Conservation (phyloP, 1,284 basidiomycete species). For the Termitomyces sp. region DNA sequence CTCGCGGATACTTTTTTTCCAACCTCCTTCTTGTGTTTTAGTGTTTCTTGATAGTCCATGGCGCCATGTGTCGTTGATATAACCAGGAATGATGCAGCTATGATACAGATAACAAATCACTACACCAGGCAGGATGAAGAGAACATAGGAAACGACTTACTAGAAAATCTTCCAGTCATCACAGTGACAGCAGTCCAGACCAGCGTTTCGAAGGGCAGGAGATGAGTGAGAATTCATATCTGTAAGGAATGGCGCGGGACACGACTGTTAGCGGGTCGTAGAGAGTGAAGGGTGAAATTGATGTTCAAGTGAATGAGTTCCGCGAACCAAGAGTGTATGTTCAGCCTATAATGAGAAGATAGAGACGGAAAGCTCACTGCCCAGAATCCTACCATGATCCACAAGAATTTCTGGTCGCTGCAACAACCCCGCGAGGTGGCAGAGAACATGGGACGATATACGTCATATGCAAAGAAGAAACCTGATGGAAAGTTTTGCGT, state of each 20-base stretch:
- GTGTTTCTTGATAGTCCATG: conserved; percentile 95
- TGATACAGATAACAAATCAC: neutral
- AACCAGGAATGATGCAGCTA: conserved; percentile 70
- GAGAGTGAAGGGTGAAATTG: conserved; percentile 77
- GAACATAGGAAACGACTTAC: conserved; percentile 38
- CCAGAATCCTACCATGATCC: conserved; percentile 77
- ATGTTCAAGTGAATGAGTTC: conserved; percentile 83
- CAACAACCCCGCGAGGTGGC: conserved; percentile 60
- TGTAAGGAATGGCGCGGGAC: conserved; percentile 81
- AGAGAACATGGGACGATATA: conserved; percentile 68
- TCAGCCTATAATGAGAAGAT: conserved; percentile 1
- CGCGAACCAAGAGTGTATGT: conserved; percentile 53
- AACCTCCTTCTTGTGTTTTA: conserved; percentile 97
- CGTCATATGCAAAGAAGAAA: conserved; percentile 68
- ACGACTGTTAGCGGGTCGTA: conserved; percentile 80
- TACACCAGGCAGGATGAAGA: neutral
- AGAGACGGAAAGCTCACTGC: conserved; percentile 46
- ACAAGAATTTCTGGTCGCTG: conserved; percentile 66
- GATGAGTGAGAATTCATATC: conserved; percentile 81
- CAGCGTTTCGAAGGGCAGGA: conserved; percentile 88
- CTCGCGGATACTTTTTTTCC: conserved; percentile 75
- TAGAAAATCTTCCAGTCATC: conserved; percentile 76
- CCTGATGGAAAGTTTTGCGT: conserved; percentile 31
- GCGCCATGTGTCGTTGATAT: conserved; percentile 68
- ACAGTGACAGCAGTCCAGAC: conserved; percentile 72